These are phyloP conservation scores for Penicillium frequentans DNA, from an alignment of 2,329 filamentous ascomycete species.

Conservation along the genomic window DNA sequence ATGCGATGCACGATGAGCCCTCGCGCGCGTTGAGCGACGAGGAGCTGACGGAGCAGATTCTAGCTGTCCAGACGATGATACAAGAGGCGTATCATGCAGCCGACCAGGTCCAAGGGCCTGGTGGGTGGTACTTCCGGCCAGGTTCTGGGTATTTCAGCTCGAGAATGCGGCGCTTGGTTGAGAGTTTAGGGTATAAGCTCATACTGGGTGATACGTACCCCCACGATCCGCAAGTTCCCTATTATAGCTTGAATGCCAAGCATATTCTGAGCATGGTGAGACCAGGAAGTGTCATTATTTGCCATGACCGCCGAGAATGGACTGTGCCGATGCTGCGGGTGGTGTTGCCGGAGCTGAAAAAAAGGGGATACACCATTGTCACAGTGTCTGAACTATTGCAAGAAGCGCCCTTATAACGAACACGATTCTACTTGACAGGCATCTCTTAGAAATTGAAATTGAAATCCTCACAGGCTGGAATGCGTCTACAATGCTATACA, in stretches of 20 bases:
- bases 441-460: neutral
- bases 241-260: slow-evolving; percentile 67
- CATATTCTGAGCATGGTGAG: slow-evolving; percentile 79
- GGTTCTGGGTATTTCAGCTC: slow-evolving; percentile 80
- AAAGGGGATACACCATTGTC: slow-evolving; percentile 69
- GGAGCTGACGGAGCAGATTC: slow-evolving; percentile 64
- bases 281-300: slow-evolving; percentile 78
- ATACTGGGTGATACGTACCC: slow-evolving; percentile 86
- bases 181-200: slow-evolving; percentile 65
- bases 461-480: neutral
- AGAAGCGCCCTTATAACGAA: slow-evolving; percentile 7
- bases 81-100: slow-evolving; percentile 54
- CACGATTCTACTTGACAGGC: neutral
- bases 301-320: slow-evolving; percentile 83
- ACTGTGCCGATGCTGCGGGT: slow-evolving; percentile 74
- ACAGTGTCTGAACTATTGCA: slow-evolving; percentile 67
- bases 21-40: slow-evolving; percentile 61
- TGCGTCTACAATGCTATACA: neutral
- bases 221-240: slow-evolving; percentile 82
- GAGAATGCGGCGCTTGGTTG: slow-evolving; percentile 63
- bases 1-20: slow-evolving; percentile 85
- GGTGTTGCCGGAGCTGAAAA: slow-evolving; percentile 70
- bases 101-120: slow-evolving; percentile 36
- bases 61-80: slow-evolving; percentile 62
- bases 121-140: slow-evolving; percentile 72